Conservation (phyloP, 768 basidiomycete species). For the Naganishia vaughanmartiniae region DNA sequence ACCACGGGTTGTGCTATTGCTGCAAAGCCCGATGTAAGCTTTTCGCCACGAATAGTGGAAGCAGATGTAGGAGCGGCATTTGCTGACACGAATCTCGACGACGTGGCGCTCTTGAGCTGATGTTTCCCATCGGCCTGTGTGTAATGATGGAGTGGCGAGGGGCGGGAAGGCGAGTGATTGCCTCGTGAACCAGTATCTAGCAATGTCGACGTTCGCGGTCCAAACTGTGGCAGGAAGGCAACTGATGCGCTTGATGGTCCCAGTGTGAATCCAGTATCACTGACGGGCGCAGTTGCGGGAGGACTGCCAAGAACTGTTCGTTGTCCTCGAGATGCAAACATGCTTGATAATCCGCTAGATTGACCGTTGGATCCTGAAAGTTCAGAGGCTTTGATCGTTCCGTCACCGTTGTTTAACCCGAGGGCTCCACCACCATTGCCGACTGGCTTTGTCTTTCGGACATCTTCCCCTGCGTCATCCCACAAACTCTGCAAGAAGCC, state of each 20-base stretch:
- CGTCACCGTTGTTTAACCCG: conserved; percentile 6
- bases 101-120: conserved; percentile 1
- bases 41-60: conserved; percentile 15
- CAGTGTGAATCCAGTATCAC: conserved; percentile 47
- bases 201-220: conserved; percentile 22
- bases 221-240: conserved; percentile 66
- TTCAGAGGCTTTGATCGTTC: conserved; percentile 4
- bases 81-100: conserved; percentile 1
- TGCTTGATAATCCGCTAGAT: conserved; percentile 28
- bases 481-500: conserved; percentile 58
- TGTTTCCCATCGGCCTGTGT: conserved; percentile 22
- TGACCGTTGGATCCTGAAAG: conserved; percentile 11
- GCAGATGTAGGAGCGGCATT: conserved; percentile 19
- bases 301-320: neutral
- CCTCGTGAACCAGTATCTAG: conserved; percentile 22
- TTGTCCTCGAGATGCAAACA: conserved; percentile 27
- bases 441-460: conserved; percentile 23
- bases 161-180: conserved; percentile 26
- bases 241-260: conserved; percentile 76
- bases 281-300: conserved; percentile 1
- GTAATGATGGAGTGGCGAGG: conserved; percentile 26
- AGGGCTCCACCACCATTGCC: neutral
- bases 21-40: conserved; percentile 20
- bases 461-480: conserved; percentile 60
- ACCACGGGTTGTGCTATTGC: conserved; percentile 29